Percentiles rank a stretch among this genome's conserved stretches.
Evolutionary conservation across 441 rosid genomes (phyloP).

Genomic region (Euphorbia celastroides): DNA sequence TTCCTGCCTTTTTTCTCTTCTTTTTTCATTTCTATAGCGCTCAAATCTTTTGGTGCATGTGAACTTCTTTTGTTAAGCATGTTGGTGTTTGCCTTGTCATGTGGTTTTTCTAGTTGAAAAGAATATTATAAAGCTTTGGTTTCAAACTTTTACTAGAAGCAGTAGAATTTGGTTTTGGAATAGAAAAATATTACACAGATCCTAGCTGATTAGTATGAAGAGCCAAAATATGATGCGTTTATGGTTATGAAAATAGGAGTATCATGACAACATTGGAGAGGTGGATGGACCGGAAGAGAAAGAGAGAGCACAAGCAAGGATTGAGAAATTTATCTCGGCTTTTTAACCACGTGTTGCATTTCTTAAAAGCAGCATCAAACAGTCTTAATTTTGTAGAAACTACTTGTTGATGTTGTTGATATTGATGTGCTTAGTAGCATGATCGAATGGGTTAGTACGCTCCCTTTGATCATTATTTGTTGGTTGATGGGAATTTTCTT

Average conservation of each 20-base stretch:
- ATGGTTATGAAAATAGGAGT: constrained; percentile 44
- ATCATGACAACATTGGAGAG: constrained; percentile 91
- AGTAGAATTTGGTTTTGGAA: no score
- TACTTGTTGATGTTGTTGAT: not conserved
- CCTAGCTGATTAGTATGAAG: no score
- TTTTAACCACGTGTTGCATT: constrained; percentile 26
- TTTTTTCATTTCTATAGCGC: not conserved
- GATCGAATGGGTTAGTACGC: not conserved
- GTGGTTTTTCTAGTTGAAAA: not conserved
- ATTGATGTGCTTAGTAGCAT: not conserved
- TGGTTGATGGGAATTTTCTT: not conserved
- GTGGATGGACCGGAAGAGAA: constrained; percentile 90
- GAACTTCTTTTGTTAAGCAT: not conserved
- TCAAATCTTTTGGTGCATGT: not conserved
- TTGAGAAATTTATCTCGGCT: constrained; percentile 66
- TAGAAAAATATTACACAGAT: no score
- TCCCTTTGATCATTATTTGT: not conserved
- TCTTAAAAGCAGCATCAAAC: not conserved
- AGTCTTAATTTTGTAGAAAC: not conserved
- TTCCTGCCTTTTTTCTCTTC: not conserved
- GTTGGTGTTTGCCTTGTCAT: not conserved
- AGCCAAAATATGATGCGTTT: no score
- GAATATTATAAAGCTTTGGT: not conserved
- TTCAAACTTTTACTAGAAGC: no score
- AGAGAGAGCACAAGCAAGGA: constrained; percentile 71